Percentiles rank a stretch among this genome's conserved stretches.
Evolutionary conservation across 805 yeast genomes (phyloP).

Genomic region (Lipomyces spencermartinsiae): DNA sequence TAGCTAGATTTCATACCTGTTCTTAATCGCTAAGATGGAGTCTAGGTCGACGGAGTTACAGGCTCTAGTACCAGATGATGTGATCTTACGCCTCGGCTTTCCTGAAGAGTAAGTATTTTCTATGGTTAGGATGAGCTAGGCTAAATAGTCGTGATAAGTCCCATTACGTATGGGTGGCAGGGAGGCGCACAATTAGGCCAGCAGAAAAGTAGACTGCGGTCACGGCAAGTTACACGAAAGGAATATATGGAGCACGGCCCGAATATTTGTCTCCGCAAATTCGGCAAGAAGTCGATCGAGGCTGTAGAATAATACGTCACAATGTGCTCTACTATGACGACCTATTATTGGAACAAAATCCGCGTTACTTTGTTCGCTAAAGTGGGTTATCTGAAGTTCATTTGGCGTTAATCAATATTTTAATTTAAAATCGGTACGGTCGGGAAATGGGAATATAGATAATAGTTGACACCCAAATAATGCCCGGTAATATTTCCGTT

Average conservation of each 20-base stretch:
- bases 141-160: conserved; percentile 34
- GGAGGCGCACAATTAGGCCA: conserved; percentile 58
- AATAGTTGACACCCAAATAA: neutral
- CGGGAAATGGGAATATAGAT: neutral
- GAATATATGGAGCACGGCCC: conserved; percentile 87
- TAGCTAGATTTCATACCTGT: conserved; percentile 9
- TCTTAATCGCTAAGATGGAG: neutral
- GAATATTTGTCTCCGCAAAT: conserved; percentile 24
- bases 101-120: conserved; percentile 42
- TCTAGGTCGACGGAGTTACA: conserved; percentile 43
- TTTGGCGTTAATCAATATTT: neutral
- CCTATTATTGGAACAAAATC: neutral
- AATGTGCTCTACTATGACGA: neutral
- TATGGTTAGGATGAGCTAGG: neutral
- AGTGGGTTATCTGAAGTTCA: neutral
- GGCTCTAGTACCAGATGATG: conserved; percentile 46
- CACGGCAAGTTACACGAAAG: conserved; percentile 68
- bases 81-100: conserved; percentile 42
- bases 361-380: neutral
- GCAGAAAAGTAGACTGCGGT: conserved; percentile 48
- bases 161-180: conserved; percentile 61
- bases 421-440: neutral
- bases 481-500: neutral
- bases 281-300: conserved; percentile 16
- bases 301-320: neutral